phyloP scores from a whole-genome alignment of 2,329 filamentous ascomycete genomes.

The Didymosphaeria variabile region DNA sequence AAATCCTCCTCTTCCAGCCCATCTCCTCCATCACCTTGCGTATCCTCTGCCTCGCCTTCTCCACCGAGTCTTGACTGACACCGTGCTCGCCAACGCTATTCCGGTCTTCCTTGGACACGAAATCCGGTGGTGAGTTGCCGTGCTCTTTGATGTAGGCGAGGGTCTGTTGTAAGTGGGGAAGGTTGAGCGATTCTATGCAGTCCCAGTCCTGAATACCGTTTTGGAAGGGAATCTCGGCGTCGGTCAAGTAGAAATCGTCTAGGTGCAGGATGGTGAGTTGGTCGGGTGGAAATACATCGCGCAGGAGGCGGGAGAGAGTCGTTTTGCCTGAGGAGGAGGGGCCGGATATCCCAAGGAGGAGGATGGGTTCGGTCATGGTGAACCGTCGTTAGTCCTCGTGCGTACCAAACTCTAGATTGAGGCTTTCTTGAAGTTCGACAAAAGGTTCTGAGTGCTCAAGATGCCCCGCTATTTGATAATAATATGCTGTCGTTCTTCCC shows the following conservation, averaged over 20 bases:
- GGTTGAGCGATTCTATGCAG: slow-evolving; percentile 79
- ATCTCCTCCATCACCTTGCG: slow-evolving; percentile 18
- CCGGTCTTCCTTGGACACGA: slow-evolving; percentile 66
- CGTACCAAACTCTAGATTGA: not conserved
- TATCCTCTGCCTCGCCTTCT: slow-evolving; percentile 45
- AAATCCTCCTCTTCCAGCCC: slow-evolving; percentile 51
- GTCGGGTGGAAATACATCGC: slow-evolving; percentile 74
- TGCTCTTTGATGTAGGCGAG: slow-evolving; percentile 75
- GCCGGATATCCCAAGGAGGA: slow-evolving; percentile 85
- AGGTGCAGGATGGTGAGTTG: slow-evolving; percentile 85
- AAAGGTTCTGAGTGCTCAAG: too few species aligned
- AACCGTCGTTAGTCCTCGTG: not conserved
- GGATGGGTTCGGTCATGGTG: slow-evolving; percentile 29
- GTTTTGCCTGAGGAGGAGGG: slow-evolving; percentile 96
- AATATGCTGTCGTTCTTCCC: not conserved
- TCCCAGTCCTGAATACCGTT: slow-evolving; percentile 85
- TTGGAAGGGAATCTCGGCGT: slow-evolving; percentile 69
- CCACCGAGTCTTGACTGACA: slow-evolving; percentile 41
- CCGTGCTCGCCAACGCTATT: slow-evolving; percentile 60
- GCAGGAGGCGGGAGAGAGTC: slow-evolving; percentile 84
- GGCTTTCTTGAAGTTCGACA: too few species aligned
- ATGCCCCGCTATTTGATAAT: not conserved
- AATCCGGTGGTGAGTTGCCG: slow-evolving; percentile 67
- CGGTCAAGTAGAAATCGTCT: slow-evolving; percentile 93
- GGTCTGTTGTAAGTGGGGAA: slow-evolving; percentile 72